Conservation (phyloP, 2,329 filamentous ascomycete genomes). For the Dothideomycetes sp. region DNA sequence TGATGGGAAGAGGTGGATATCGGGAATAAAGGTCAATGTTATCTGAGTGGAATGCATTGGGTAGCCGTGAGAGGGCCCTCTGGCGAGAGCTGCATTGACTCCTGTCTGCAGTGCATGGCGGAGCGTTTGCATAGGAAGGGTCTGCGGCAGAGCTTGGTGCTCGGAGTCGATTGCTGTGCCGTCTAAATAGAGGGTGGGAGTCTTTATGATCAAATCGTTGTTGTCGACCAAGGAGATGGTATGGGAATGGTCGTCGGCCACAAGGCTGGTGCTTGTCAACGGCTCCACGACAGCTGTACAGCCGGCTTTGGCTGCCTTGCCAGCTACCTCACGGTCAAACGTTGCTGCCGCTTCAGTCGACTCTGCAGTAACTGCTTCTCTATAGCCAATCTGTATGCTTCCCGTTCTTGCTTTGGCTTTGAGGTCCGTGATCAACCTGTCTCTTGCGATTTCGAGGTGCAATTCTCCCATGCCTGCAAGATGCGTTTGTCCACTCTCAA, state of each 20-base stretch:
- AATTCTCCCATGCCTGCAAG: slow-evolving; percentile 94
- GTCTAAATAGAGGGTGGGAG: slow-evolving; percentile 37
- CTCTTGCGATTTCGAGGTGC: slow-evolving; percentile 84
- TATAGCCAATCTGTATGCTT: slow-evolving; percentile 88
- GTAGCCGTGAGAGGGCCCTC: slow-evolving; percentile 70
- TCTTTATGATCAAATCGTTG: slow-evolving; percentile 53
- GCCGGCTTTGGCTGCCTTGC: slow-evolving; percentile 65
- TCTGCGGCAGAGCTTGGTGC: slow-evolving; percentile 41
- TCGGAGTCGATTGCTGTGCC: slow-evolving; percentile 28
- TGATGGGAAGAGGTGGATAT: slow-evolving; percentile 53
- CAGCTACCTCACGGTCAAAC: slow-evolving; percentile 71
- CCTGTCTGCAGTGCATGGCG: slow-evolving; percentile 60
- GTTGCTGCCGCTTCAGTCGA: slow-evolving; percentile 48
- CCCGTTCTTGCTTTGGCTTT: slow-evolving; percentile 80
- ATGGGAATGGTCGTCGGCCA: slow-evolving; percentile 20
- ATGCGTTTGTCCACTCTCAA: slow-evolving; percentile 86
- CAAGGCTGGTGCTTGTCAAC: slow-evolving; percentile 26
- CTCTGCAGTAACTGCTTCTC: slow-evolving; percentile 60
- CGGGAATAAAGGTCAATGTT: slow-evolving; percentile 56
- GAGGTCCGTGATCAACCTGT: slow-evolving; percentile 79
- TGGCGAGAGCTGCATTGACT: slow-evolving; percentile 68
- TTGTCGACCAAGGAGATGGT: slow-evolving; percentile 46
- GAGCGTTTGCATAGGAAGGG: slow-evolving; percentile 39
- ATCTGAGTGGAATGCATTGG: slow-evolving; percentile 70
- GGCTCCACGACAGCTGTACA: slow-evolving; percentile 61